Conservation (phyloP, 768 basidiomycete species). For the Lactifluus hygrophoroides region DNA sequence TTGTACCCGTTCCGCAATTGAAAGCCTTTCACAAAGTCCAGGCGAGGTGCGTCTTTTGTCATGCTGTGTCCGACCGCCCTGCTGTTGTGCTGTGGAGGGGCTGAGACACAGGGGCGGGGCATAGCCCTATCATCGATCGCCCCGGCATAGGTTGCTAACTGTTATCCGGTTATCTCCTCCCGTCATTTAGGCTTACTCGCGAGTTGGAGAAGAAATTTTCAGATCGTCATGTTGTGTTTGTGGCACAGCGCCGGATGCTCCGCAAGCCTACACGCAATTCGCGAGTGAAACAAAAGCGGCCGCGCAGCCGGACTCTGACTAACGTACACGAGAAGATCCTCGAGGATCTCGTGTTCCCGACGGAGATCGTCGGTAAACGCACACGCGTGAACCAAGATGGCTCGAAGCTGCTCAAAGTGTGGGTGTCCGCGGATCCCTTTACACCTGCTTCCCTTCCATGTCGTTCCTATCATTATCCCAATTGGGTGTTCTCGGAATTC, state of each 20-base stretch:
- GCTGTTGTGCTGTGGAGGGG: neutral
- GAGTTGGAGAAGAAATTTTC: slow-evolving; percentile 99
- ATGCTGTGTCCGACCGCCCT: neutral
- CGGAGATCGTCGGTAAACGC: slow-evolving; percentile 98
- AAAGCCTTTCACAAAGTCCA: slow-evolving; percentile 99
- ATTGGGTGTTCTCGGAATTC: neutral
- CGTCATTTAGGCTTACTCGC: slow-evolving; percentile 69
- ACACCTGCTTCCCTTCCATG: neutral
- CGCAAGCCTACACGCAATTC: slow-evolving; percentile 94
- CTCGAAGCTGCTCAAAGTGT: slow-evolving; percentile 96
- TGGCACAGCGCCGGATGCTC: slow-evolving; percentile 97
- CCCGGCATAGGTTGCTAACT: neutral
- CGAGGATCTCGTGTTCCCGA: slow-evolving; percentile 98
- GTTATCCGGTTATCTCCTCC: too few species aligned
- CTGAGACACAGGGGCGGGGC: neutral
- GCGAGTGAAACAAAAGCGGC: slow-evolving; percentile 91
- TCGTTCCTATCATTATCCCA: slow-evolving; percentile 5
- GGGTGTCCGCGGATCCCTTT: slow-evolving; percentile 32
- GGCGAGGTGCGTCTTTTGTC: slow-evolving; percentile 55
- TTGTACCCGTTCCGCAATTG: slow-evolving; percentile 93
- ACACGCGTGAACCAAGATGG: slow-evolving; percentile 91
- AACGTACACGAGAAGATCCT: slow-evolving; percentile 97
- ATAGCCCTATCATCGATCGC: neutral
- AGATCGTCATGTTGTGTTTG: slow-evolving; percentile 97
- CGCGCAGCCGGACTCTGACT: slow-evolving; percentile 93